A percentile compares a stretch with the other conserved stretches of the same genome.
These are phyloP conservation scores for Hordeum marinum DNA, from an alignment of 176 grass and related monocot genomes.

Conservation along the genomic window DNA sequence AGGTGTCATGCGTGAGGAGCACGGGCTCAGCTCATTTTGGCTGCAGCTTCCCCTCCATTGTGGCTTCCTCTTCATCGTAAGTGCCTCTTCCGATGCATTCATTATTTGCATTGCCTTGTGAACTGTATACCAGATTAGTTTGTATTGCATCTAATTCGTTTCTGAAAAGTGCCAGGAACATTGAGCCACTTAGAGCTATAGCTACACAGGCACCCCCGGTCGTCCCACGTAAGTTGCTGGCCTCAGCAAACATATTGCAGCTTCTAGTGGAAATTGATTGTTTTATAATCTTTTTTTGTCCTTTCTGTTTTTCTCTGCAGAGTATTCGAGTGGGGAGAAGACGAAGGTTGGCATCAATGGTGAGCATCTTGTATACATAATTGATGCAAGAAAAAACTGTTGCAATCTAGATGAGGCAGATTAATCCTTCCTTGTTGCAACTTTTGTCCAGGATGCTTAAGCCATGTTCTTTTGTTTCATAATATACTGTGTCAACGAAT, in stretches of 20 bases:
- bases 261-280: background rate
- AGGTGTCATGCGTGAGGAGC: slow-evolving; percentile 34
- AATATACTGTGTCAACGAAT: background rate
- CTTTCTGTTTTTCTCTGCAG: slow-evolving; percentile 42
- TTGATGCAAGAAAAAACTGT: background rate
- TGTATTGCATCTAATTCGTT: background rate
- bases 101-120: background rate
- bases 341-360: slow-evolving; percentile 91
- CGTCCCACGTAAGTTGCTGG: slow-evolving; percentile 51
- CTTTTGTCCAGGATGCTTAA: background rate
- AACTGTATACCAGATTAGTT: background rate
- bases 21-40: background rate
- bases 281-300: background rate
- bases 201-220: slow-evolving; percentile 71
- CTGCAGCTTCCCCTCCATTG: slow-evolving; percentile 26
- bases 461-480: background rate
- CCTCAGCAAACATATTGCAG: background rate
- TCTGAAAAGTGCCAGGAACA: slow-evolving; percentile 44
- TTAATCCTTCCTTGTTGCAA: background rate
- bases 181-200: slow-evolving; percentile 61
- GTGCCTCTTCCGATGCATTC: background rate
- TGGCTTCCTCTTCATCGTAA: slow-evolving; percentile 30
- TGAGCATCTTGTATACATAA: slow-evolving; percentile 30
- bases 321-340: slow-evolving; percentile 69
- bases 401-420: background rate